These are phyloP conservation scores for Halophytophthora batemanensis DNA, from an alignment of 352 stramenopile species.

Conservation along the genomic window DNA sequence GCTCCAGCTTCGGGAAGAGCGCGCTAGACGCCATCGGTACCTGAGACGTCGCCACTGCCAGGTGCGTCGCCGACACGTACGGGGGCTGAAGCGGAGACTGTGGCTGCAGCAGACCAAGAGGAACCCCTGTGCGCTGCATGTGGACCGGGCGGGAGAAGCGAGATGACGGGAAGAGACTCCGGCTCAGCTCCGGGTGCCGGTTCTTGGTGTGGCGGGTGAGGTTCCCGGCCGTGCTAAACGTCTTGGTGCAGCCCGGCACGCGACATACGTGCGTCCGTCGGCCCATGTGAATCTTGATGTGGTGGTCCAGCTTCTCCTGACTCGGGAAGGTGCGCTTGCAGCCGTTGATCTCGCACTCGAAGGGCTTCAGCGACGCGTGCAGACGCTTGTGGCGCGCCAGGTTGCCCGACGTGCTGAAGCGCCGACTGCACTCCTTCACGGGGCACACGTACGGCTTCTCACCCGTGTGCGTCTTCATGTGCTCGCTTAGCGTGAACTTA, in stretches of 20 bases:
- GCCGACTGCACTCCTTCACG: conserved; percentile 39
- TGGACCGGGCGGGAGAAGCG: conserved; percentile 9
- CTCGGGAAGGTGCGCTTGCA: conserved; percentile 40
- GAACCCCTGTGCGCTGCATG: conserved; percentile 3
- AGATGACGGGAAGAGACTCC: conserved; percentile 10
- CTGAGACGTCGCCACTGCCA: conserved; percentile 6
- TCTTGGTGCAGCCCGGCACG: conserved; percentile 40
- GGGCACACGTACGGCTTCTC: conserved; percentile 53
- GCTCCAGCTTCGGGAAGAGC: conserved; percentile 17
- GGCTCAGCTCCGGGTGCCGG: conserved; percentile 35
- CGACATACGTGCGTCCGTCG: conserved; percentile 41
- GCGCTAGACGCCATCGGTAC: not conserved
- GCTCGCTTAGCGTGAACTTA: conserved; percentile 59
- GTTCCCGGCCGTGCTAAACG: conserved; percentile 57
- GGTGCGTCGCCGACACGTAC: conserved; percentile 1
- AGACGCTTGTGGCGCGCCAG: conserved; percentile 51
- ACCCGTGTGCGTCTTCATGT: conserved; percentile 56
- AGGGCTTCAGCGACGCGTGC: conserved; percentile 45
- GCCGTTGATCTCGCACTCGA: conserved; percentile 40
- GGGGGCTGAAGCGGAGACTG: conserved; percentile 2
- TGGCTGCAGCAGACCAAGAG: not conserved
- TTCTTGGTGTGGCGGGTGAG: conserved; percentile 55
- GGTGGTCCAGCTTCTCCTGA: conserved; percentile 41
- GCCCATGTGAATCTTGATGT: conserved; percentile 54
- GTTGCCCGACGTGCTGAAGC: conserved; percentile 59